Conservation (phyloP, 225 moss, liverwort and hornwort genomes). For the Pseudisothecium myosuroides region DNA sequence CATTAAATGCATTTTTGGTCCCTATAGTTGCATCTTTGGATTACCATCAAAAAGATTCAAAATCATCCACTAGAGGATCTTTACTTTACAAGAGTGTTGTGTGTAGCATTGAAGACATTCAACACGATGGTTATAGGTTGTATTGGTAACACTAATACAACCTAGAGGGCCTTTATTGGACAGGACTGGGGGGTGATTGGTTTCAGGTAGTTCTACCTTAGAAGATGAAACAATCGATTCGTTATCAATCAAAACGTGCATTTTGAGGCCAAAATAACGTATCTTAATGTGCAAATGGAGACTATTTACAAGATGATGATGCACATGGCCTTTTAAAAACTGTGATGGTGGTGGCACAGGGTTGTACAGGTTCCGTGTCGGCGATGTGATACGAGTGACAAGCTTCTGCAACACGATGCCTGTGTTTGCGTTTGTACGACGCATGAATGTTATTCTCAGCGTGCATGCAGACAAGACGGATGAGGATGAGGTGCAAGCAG, state of each 20-base stretch:
- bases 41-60: not conserved
- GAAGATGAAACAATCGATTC: not conserved
- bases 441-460: conserved; percentile 29
- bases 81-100: not conserved
- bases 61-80: not conserved
- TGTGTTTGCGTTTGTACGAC: conserved; percentile 40
- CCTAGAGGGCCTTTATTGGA: not conserved
- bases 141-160: not conserved
- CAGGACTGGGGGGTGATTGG: not conserved
- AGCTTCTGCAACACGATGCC: conserved; percentile 48
- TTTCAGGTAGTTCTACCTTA: not conserved
- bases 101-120: not conserved
- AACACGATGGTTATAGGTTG: not conserved
- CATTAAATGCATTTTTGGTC: not conserved
- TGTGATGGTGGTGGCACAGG: not conserved
- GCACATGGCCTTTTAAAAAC: not conserved
- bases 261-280: not conserved
- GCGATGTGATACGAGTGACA: conserved; percentile 47
- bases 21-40: not conserved
- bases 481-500: conserved; percentile 38
- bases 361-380: conserved; percentile 33
- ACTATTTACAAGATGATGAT: not conserved
- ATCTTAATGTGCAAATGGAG: not conserved
- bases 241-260: not conserved
- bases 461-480: conserved; percentile 46